Base-by-base conservation (phyloP, 352 stramenopile genomes). In the Phytophthora ramorum region DNA sequence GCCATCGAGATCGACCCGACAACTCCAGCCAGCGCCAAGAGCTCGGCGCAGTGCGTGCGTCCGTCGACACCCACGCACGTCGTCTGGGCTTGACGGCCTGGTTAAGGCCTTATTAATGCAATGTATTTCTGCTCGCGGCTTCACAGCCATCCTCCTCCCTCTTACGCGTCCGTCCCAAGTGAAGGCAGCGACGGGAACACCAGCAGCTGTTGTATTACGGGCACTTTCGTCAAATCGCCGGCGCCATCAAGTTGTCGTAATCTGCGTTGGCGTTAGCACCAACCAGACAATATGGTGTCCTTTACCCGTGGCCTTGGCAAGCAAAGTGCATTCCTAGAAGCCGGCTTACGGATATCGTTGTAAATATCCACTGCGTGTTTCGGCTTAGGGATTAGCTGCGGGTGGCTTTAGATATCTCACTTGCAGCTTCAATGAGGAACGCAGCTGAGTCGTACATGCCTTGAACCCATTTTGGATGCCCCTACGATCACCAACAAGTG, bases 1-100 rank as follows among this genome's bases (percentile, higher is more conserved):
- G 63, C 62, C 0, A 75, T 79, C 16, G 79, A 79, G 9, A 69
- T 76, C 19, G 63, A 77, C 22, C 34, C 55, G 12, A 30, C 59
- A 9, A 67, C 58, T 19, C 51, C 57, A 12, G 35, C 13, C 30
- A 59, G 35, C 41, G 34, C 22, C 12, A 68, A 65, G 46, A 72
- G 35, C 44, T 55, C 58, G 47, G 38, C 34, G 13, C 68, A 64
- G 41, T 43, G 57, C 20, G 57, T 73, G 22, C 52, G 52, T 48
- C 47, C 48, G 37, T 73, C 68, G 6, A 76, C 57, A 34, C 56
- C 57, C n/a, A 63, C 66, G 13, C 49, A 58, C 40, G 41, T 66
- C 20, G 19, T 59, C 38, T 68, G 55, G 49, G 20, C 49, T 56
- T 67, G 37, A 70, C 10, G 46, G 20, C 4, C 9, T 58, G 28